These are phyloP conservation scores for Fusarium sp. DNA, from an alignment of 2,329 filamentous ascomycete genomes.

Conservation along the genomic window DNA sequence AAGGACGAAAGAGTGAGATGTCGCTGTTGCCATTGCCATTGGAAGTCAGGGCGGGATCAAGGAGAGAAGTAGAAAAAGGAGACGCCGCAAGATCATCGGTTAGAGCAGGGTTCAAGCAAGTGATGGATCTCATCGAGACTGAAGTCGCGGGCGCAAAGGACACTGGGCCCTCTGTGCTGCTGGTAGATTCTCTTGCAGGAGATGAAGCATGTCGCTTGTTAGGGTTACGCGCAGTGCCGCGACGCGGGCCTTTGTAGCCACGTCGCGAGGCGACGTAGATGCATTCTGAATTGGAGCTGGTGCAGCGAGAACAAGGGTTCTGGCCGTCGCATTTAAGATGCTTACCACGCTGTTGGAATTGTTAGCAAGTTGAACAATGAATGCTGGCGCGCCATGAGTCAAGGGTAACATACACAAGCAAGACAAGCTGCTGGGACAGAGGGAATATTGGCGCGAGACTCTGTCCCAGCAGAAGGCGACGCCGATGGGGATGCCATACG, in stretches of 20 bases:
- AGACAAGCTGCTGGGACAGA: constrained; percentile 64
- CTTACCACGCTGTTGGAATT: constrained; percentile 62
- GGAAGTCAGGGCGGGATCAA: constrained; percentile 9
- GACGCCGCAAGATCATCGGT: constrained; percentile 25
- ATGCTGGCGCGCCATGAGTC: background rate
- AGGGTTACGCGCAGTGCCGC: constrained; percentile 55
- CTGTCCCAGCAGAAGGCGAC: constrained; percentile 34
- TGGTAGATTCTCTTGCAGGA: constrained; percentile 33
- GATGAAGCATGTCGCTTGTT: constrained; percentile 65
- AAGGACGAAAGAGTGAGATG: constrained; percentile 24
- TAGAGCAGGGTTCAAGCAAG: constrained; percentile 25
- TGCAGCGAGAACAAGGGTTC: constrained; percentile 77
- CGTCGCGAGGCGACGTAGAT: constrained; percentile 79
- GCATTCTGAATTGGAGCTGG: constrained; percentile 69
- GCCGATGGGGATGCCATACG: constrained; percentile 26
- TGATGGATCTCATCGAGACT: constrained; percentile 20
- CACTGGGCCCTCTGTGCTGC: constrained; percentile 52
- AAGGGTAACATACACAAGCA: constrained; percentile 60
- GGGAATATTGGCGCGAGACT: constrained; percentile 48
- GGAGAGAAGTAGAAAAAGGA: constrained; percentile 34
- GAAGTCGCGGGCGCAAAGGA: constrained; percentile 53
- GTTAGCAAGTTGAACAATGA: constrained; percentile 9
- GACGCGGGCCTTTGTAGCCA: constrained; percentile 73
- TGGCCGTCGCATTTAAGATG: constrained; percentile 83
- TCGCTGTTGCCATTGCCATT: constrained; percentile 18